phyloP scores from a whole-genome alignment of 257 asterid species.

The Nicotiana otophora region DNA sequence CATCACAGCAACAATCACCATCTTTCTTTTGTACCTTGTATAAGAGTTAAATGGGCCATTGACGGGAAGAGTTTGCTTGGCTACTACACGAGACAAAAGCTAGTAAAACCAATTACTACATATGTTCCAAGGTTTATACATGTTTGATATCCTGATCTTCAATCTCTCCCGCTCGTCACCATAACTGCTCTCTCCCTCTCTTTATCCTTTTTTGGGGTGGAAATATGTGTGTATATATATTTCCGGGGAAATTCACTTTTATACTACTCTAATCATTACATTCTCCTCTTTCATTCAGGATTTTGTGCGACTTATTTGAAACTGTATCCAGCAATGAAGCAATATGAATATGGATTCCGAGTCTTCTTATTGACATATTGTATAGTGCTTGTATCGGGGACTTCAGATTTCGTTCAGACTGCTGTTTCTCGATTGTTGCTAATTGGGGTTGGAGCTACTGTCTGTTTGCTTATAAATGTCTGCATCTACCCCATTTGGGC shows the following conservation, averaged over 20 bases:
- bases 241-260: not conserved
- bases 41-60: not conserved
- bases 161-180: not conserved
- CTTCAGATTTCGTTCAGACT: conserved; percentile 47
- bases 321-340: conserved; percentile 76
- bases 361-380: conserved; percentile 84
- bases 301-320: conserved; percentile 67
- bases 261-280: not conserved
- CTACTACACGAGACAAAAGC: not conserved
- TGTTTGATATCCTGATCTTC: not conserved
- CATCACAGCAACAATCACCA: not conserved
- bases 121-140: not conserved
- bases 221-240: not conserved
- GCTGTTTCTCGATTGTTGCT: conserved; percentile 69
- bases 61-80: not conserved
- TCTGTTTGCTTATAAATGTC: conserved; percentile 57
- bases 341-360: conserved; percentile 86
- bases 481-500: conserved; percentile 90
- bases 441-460: conserved; percentile 75
- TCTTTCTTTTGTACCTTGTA: not conserved
- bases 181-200: not conserved
- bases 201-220: not conserved
- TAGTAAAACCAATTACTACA: not conserved
- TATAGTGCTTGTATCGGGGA: conserved; percentile 74
- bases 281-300: conserved; percentile 6